Base-by-base conservation (phyloP, 2,329 filamentous ascomycete species). In the Pestalotiopsis sp. region DNA sequence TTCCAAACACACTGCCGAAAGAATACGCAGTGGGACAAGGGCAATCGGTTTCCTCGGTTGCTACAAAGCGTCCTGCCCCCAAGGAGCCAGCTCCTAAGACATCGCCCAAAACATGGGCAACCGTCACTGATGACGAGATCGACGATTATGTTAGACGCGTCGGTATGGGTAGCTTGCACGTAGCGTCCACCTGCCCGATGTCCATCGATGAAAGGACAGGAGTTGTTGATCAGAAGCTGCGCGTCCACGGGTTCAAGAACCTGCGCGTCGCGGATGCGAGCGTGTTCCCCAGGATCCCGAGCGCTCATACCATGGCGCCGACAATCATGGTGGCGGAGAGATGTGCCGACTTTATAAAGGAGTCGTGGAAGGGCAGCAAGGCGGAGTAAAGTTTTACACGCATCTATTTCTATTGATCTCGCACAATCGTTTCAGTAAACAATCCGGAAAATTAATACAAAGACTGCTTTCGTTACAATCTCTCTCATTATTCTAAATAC, bases 251-350 rank as follows among this genome's bases (percentile, higher is more conserved):
- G 2, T 49, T 72, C 13, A 62, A 3, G 9, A 72, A 72, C 38
- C 23, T 70, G 23, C 14, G 69, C 1, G 45, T 72, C 11, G 67
- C 69, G 0, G 69, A 72, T 64, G 62, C 70, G 2, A 80, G 78
- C 36, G 75, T 79, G 3, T 76, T 80, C 31, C 78, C 78, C 2
- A 69, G 65, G 39, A 73, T 77, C 4, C 72, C 78, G 1, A 75
- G 73, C 63, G 72, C 69, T 6, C 76, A 79, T 67, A 75, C 75
- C 2, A 78, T 78, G 73, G 74, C 75, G 9, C 72, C 78, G 5
- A 71, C 70, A 1, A 72, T 77, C 14, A 78, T 79, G 73, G 71
- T 80, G 31, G 77, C 75, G 5, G 77, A 78, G 63, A 72, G 77
- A 45, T 78, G 75, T 39, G 78, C 77, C 1, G 75, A 77, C 65